These are phyloP conservation scores for Boletus coccyginus DNA, from an alignment of 768 basidiomycete genomes.

Conservation along the genomic window DNA sequence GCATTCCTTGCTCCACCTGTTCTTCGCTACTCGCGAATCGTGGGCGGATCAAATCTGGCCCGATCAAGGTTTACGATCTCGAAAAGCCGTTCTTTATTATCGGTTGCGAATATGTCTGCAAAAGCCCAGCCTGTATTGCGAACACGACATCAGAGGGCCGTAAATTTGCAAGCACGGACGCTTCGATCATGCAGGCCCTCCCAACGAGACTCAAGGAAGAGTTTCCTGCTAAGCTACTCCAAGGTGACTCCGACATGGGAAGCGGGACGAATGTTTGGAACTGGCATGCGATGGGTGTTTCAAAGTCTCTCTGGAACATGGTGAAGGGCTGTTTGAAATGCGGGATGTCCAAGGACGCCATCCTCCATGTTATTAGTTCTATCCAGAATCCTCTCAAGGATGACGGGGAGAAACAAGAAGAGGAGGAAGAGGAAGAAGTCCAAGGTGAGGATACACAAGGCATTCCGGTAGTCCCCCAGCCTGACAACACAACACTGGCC, in stretches of 20 bases:
- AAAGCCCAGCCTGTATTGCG: slow-evolving; percentile 45
- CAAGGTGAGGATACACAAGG: slow-evolving; percentile 31
- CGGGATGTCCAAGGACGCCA: slow-evolving; percentile 60
- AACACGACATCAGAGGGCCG: slow-evolving; percentile 51
- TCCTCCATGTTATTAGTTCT: slow-evolving; percentile 54
- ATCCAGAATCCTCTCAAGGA: slow-evolving; percentile 46
- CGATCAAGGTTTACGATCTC: slow-evolving; percentile 77
- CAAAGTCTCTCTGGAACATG: slow-evolving; percentile 69
- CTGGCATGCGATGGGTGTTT: slow-evolving; percentile 75
- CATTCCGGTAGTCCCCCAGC: slow-evolving; percentile 19
- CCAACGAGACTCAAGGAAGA: slow-evolving; percentile 69
- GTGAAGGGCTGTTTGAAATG: slow-evolving; percentile 56
- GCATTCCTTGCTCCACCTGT: slow-evolving; percentile 72
- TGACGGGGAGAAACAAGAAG: slow-evolving; percentile 35
- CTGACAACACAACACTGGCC: slow-evolving; percentile 22
- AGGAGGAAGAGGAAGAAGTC: slow-evolving; percentile 33
- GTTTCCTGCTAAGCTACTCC: slow-evolving; percentile 64
- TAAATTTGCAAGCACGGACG: slow-evolving; percentile 69
- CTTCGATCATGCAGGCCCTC: slow-evolving; percentile 66
- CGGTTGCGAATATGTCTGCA: slow-evolving; percentile 78
- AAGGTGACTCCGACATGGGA: slow-evolving; percentile 56
- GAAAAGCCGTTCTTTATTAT: slow-evolving; percentile 81
- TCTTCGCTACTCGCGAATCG: slow-evolving; percentile 56
- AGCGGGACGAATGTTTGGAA: slow-evolving; percentile 65
- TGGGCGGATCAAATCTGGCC: slow-evolving; percentile 71